These are phyloP conservation scores for Kwoniella europaea DNA, from an alignment of 768 basidiomycete genomes.

Conservation along the genomic window DNA sequence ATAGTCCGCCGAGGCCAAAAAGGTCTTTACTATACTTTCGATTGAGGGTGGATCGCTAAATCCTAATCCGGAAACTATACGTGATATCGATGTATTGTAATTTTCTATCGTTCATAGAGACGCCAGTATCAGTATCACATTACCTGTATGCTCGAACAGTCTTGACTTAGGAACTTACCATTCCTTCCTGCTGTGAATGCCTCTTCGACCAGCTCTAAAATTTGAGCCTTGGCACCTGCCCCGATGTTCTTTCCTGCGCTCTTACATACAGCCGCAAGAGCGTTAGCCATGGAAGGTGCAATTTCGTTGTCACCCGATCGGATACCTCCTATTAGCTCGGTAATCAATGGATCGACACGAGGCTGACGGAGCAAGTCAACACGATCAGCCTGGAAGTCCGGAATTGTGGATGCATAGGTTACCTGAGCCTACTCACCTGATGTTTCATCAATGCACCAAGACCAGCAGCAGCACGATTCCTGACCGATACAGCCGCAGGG, in stretches of 20 bases:
- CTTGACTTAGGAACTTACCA: conserved; percentile 30
- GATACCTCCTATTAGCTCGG: conserved; percentile 68
- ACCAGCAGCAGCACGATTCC: conserved; percentile 79
- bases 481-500: conserved; percentile 73
- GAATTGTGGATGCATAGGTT: not conserved
- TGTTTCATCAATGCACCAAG: conserved; percentile 88
- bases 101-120: conserved; percentile 63
- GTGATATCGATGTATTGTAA: conserved; percentile 70
- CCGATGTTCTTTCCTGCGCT: conserved; percentile 77
- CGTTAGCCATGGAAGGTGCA: conserved; percentile 73
- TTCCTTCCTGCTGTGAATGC: conserved; percentile 63
- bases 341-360: conserved; percentile 90
- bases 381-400: not conserved
- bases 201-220: conserved; percentile 76
- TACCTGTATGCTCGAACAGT: too few relatives aligned
- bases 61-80: conserved; percentile 69
- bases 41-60: conserved; percentile 67
- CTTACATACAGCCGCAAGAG: conserved; percentile 74
- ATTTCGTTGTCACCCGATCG: conserved; percentile 69
- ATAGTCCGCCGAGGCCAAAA: conserved; percentile 69
- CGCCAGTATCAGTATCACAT: too few relatives aligned
- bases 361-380: conserved; percentile 62
- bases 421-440: conserved; percentile 45
- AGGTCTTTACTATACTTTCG: conserved; percentile 69
- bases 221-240: conserved; percentile 72